A percentile compares a stretch with the other conserved stretches of the same genome.
Evolutionary conservation across 352 stramenopile genomes (phyloP).

Genomic region (Pythium phragmiticola): DNA sequence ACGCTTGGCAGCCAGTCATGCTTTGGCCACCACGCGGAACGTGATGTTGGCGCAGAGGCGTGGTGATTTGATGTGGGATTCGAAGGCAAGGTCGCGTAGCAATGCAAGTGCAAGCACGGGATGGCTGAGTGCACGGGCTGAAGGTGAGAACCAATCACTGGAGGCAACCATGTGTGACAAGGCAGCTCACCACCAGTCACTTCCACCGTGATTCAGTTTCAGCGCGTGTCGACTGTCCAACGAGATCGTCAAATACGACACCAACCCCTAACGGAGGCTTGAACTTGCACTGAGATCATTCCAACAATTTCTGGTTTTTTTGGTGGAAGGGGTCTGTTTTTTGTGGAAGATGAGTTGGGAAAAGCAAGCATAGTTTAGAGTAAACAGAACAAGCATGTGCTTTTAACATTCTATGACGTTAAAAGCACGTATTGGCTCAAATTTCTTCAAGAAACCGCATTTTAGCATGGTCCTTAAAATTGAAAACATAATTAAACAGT

Average conservation of each 20-base stretch:
- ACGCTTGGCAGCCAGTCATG: too few species aligned
- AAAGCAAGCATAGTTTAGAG: too few species aligned
- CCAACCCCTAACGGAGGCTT: slow-evolving; percentile 25
- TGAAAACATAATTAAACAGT: too few species aligned
- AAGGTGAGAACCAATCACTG: slow-evolving; percentile 23
- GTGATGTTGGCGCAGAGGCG: background rate
- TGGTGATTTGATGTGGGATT: background rate
- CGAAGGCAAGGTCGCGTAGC: too few species aligned
- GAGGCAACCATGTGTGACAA: slow-evolving; percentile 24
- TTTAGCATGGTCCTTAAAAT: background rate
- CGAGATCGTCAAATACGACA: background rate
- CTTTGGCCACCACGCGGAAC: background rate
- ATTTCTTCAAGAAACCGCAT: too few species aligned
- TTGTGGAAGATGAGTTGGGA: background rate
- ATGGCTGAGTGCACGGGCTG: slow-evolving; percentile 13
- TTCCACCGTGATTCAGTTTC: slow-evolving; percentile 2
- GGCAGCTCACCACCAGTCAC: slow-evolving; percentile 28
- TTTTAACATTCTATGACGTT: too few species aligned
- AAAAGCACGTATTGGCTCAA: too few species aligned
- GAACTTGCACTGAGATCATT: slow-evolving; percentile 13
- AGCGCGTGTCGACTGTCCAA: background rate
- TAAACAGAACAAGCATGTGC: too few species aligned
- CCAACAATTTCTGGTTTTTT: slow-evolving; percentile 20
- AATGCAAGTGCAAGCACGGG: background rate
- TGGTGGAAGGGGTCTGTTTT: background rate